Percentiles rank a stretch among this genome's conserved stretches.
These are phyloP conservation scores for Euphrasia confusa DNA, from an alignment of 257 asterid species.

Conservation along the genomic window DNA sequence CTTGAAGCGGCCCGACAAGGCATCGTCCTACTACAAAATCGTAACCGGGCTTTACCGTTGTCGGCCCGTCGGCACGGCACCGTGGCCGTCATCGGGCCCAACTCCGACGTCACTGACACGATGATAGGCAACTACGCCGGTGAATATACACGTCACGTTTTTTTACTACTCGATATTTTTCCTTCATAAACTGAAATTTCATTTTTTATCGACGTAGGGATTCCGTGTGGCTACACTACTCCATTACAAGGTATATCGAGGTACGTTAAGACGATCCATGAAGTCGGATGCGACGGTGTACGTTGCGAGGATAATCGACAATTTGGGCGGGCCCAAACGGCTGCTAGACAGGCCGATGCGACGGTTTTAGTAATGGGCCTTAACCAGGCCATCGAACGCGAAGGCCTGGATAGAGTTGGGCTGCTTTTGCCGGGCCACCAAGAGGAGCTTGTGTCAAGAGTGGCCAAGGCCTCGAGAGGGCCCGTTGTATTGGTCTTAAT, in stretches of 20 bases:
- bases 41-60: constrained; percentile 58
- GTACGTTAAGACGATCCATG: constrained; percentile 58
- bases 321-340: constrained; percentile 63
- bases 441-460: constrained; percentile 77
- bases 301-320: constrained; percentile 37
- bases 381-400: constrained; percentile 66
- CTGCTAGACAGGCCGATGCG: constrained; percentile 68
- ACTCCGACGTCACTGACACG: constrained; percentile 64
- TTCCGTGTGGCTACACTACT: constrained; percentile 61
- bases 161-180: neutral
- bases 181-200: neutral
- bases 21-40: constrained; percentile 65
- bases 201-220: constrained; percentile 33
- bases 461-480: constrained; percentile 75
- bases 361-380: constrained; percentile 74
- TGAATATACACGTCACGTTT: constrained; percentile 1
- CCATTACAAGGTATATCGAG: constrained; percentile 74
- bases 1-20: constrained; percentile 97
- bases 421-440: constrained; percentile 81
- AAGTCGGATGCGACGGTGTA: constrained; percentile 49
- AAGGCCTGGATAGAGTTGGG: constrained; percentile 52
- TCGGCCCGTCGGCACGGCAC: constrained; percentile 41
- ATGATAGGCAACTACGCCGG: constrained; percentile 98
- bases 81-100: constrained; percentile 86
- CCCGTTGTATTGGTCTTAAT: constrained; percentile 62